phyloP scores from a whole-genome alignment of 768 basidiomycete genomes.

The Mrakia frigida region DNA sequence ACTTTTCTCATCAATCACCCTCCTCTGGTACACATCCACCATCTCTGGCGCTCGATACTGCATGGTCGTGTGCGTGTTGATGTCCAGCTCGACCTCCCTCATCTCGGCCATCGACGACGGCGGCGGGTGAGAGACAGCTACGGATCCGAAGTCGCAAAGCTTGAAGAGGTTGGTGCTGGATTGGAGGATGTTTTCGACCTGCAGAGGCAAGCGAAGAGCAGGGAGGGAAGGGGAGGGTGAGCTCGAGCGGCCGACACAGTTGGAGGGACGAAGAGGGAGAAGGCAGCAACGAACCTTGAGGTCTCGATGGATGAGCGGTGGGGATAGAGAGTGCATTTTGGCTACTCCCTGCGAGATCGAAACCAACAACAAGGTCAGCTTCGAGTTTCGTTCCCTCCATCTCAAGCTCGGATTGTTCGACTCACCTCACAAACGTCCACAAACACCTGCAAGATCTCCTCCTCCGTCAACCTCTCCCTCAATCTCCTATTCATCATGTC shows the following conservation, averaged over 20 bases:
- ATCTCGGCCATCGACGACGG: slow-evolving; percentile 79
- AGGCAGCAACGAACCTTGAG: slow-evolving; percentile 55
- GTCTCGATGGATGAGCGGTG: slow-evolving; percentile 89
- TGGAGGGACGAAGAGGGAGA: background rate
- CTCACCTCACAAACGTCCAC: slow-evolving; percentile 81
- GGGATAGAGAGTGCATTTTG: slow-evolving; percentile 88
- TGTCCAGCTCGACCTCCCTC: slow-evolving; percentile 76
- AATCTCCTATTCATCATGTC: slow-evolving; percentile 99
- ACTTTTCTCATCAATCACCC: slow-evolving; percentile 84
- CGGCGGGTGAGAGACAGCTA: slow-evolving; percentile 64
- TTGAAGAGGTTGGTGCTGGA: slow-evolving; percentile 79
- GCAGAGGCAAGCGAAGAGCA: slow-evolving; percentile 75
- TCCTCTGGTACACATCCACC: slow-evolving; percentile 80
- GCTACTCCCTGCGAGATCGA: slow-evolving; percentile 60
- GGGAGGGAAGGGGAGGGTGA: slow-evolving; percentile 52
- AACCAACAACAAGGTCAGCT: no score
- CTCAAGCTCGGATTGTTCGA: slow-evolving; percentile 17
- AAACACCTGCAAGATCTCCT: slow-evolving; percentile 96
- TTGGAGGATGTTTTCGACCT: slow-evolving; percentile 97
- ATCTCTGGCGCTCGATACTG: slow-evolving; percentile 99
- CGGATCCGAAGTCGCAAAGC: slow-evolving; percentile 96
- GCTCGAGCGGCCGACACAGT: background rate
- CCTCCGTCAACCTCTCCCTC: slow-evolving; percentile 86
- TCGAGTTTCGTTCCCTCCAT: background rate
- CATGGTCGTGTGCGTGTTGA: slow-evolving; percentile 90